Percentiles rank a stretch among this genome's conserved stretches.
Evolutionary conservation across 179 eudicot species (phyloP).

Genomic region (Camellia oleifera): DNA sequence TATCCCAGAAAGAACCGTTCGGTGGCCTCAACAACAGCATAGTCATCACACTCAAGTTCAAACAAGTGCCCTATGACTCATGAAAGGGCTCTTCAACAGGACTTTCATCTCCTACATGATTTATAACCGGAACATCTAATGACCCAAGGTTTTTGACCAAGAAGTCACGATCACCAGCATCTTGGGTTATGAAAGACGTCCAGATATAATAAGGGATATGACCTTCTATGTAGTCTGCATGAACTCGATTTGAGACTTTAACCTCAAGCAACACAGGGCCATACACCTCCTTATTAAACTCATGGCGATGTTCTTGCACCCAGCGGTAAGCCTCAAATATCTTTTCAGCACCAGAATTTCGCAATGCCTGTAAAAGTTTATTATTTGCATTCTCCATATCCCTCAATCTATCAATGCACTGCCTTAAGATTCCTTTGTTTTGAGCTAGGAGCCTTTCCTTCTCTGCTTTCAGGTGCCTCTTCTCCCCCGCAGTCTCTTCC

Average conservation of each 20-base stretch:
- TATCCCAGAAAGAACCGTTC: no score
- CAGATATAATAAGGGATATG: conserved; percentile 80
- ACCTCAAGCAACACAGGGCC: conserved; percentile 99
- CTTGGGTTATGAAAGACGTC: conserved; percentile 97
- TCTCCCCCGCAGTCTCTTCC: conserved; percentile 45
- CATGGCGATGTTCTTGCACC: conserved; percentile 71
- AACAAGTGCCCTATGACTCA: no score
- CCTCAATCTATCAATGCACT: conserved; percentile 51
- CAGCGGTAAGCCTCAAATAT: conserved; percentile 74
- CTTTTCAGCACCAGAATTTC: conserved; percentile 61
- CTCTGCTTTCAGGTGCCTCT: conserved; percentile 46
- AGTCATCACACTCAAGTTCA: no score
- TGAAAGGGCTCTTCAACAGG: conserved; percentile 35
- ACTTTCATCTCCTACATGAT: conserved; percentile 48
- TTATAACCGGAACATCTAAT: conserved; percentile 73
- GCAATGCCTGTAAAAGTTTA: conserved; percentile 58
- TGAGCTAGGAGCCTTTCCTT: conserved; percentile 38
- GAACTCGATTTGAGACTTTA: conserved; percentile 63
- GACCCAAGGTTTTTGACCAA: conserved; percentile 57
- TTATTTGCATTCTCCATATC: conserved; percentile 77
- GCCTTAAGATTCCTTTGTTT: conserved; percentile 30
- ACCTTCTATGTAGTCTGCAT: conserved; percentile 86
- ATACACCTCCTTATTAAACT: conserved; percentile 74
- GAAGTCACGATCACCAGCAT: conserved; percentile 75
- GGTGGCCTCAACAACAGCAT: no score